phyloP scores from a whole-genome alignment of 2,329 filamentous ascomycete species.

The Allantophomopsis cytisporea region DNA sequence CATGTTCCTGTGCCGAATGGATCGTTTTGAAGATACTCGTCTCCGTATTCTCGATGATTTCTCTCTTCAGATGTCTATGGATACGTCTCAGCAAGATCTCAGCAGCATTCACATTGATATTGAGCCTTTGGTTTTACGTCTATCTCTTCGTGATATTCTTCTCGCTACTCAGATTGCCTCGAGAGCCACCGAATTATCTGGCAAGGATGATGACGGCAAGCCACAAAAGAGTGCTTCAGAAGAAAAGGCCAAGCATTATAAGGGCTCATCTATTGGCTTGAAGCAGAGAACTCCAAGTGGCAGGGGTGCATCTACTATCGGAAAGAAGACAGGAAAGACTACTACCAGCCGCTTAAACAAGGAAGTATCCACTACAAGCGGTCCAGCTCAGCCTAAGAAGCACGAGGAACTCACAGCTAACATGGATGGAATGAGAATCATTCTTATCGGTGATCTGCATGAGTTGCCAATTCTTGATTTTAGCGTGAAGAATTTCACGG shows the following conservation, averaged over 20 bases:
- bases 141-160: constrained; percentile 89
- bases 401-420: constrained; percentile 74
- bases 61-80: constrained; percentile 79
- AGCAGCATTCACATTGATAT: constrained; percentile 79
- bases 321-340: constrained; percentile 26
- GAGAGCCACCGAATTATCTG: constrained; percentile 78
- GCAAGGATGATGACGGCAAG: constrained; percentile 35
- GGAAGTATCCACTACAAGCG: constrained; percentile 24
- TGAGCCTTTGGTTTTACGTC: constrained; percentile 77
- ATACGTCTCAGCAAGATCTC: constrained; percentile 45
- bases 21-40: constrained; percentile 82
- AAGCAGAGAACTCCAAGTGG: constrained; percentile 44
- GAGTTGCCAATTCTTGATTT: constrained; percentile 91
- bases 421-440: constrained; percentile 78
- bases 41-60: constrained; percentile 95
- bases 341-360: constrained; percentile 14
- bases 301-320: constrained; percentile 37
- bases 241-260: constrained; percentile 40
- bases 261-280: constrained; percentile 18
- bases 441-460: constrained; percentile 90
- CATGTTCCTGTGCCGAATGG: constrained; percentile 99
- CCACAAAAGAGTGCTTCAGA: constrained; percentile 27
- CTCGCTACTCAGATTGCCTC: constrained; percentile 86
- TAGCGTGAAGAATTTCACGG: constrained; percentile 79
- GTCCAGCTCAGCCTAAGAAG: constrained; percentile 30